Base-by-base conservation (phyloP, 306 rosid species). In the Rosa multiflora region DNA sequence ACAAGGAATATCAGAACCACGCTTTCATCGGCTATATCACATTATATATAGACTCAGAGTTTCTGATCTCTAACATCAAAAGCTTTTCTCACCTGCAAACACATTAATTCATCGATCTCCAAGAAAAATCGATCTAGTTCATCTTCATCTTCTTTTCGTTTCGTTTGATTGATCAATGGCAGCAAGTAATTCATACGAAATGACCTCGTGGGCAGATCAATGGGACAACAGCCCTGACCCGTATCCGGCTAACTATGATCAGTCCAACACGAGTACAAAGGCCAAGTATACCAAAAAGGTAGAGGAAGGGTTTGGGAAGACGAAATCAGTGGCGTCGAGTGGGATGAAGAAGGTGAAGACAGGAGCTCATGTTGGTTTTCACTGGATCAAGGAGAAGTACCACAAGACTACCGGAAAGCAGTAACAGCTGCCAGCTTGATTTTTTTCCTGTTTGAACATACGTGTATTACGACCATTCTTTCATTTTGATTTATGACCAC, bases 371-470 rank as follows among this genome's bases (percentile, higher is more conserved):
- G 46, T 70, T 29, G 79, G 87, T 20, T 42, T 75, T 18, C 85
- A 71, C 21, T 86, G 87, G 85, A 76, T 86, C 79, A 86, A 75
- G n/a, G 85, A 78, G 6, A 83, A 70, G 76, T 83, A 71, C 78
- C 78, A 75, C 56, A 83, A 78, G 74, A 77, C 82, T 70, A 76
- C 84, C 59, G 32, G 67, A 75, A 79, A 83, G 74, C 80, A 74
- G 11, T 79, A 70, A 44, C 12, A 29, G 8, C 67, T 49, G 59
- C 72, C 20, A 2, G 18, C n/a, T 5, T 23, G 5, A 21, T 32
- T 49, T 47, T 13, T 15, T 6, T 47, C n/a, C 20, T 32, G 13
- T 20, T 44, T 67, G 29, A 39, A 67, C 72, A 40, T 20, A 67
- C 70, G 13, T 70, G 37, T 21, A 35, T 13, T 66, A 17, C 67